phyloP scores from a whole-genome alignment of 306 rosid genomes.

The Dryas drummondii region DNA sequence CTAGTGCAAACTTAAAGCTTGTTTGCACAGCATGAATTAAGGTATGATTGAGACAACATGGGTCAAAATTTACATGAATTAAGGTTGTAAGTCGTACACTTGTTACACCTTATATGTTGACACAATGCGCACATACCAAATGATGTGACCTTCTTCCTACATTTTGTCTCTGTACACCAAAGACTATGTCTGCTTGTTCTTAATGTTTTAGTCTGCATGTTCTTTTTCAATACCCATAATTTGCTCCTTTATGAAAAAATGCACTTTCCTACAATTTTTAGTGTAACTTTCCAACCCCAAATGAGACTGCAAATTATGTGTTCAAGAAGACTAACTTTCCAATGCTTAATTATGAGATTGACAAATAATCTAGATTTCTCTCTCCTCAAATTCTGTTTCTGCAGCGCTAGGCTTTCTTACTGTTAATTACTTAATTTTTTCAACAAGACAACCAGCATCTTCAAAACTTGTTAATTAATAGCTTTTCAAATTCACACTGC shows the following conservation, averaged over 20 bases:
- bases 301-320: background rate
- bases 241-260: background rate
- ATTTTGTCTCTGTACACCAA: background rate
- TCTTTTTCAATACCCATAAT: background rate
- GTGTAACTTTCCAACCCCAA: background rate
- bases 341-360: too few species aligned
- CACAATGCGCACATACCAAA: background rate
- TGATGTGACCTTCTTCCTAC: background rate
- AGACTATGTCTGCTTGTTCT: background rate
- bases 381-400: background rate
- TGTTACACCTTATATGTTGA: background rate
- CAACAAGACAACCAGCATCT: background rate
- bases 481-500: background rate
- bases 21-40: background rate
- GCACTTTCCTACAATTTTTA: background rate
- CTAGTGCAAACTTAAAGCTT: background rate
- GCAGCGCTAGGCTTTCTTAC: background rate
- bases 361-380: background rate
- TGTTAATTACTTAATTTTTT: background rate
- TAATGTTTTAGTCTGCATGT: background rate
- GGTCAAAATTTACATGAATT: background rate
- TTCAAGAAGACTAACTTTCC: too few species aligned
- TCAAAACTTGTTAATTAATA: background rate
- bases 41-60: background rate
- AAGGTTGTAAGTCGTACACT: conserved; percentile 1